Conservation (phyloP, 2,329 filamentous ascomycete genomes). For the Epichloe baconii region DNA sequence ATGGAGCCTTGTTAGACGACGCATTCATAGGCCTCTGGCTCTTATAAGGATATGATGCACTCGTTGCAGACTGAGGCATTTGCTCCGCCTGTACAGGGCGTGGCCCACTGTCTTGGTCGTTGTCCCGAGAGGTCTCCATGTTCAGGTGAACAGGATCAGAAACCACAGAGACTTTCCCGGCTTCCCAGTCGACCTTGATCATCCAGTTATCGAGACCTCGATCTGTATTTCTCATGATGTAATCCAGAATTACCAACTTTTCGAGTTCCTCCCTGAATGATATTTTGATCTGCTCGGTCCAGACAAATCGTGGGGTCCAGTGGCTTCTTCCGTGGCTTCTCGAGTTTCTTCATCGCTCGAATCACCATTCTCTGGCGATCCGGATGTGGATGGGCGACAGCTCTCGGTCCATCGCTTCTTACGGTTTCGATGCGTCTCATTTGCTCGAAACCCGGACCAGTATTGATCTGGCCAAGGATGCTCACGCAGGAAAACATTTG, state of each 20-base stretch:
- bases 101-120: constrained; percentile 32
- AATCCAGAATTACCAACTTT: constrained; percentile 93
- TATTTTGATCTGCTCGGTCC: constrained; percentile 81
- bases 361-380: constrained; percentile 46
- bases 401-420: constrained; percentile 68
- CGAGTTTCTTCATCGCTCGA: constrained; percentile 47
- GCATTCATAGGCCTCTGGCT: constrained; percentile 77
- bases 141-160: constrained; percentile 65
- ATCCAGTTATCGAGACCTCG: constrained; percentile 98
- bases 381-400: constrained; percentile 50
- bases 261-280: constrained; percentile 91
- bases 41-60: constrained; percentile 53
- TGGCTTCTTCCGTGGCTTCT: constrained; percentile 33
- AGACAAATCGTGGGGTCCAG: constrained; percentile 53
- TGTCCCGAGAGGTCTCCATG: constrained; percentile 31
- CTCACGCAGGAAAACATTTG: constrained; percentile 87
- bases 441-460: constrained; percentile 53
- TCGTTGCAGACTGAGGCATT: constrained; percentile 25
- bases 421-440: constrained; percentile 52
- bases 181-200: constrained; percentile 87
- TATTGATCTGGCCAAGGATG: constrained; percentile 95
- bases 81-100: constrained; percentile 46
- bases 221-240: constrained; percentile 98
- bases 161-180: constrained; percentile 69
- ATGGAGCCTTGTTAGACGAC: constrained; percentile 35